These are phyloP conservation scores for Eucalyptus victrix DNA, from an alignment of 345 rosid species.

Conservation along the genomic window DNA sequence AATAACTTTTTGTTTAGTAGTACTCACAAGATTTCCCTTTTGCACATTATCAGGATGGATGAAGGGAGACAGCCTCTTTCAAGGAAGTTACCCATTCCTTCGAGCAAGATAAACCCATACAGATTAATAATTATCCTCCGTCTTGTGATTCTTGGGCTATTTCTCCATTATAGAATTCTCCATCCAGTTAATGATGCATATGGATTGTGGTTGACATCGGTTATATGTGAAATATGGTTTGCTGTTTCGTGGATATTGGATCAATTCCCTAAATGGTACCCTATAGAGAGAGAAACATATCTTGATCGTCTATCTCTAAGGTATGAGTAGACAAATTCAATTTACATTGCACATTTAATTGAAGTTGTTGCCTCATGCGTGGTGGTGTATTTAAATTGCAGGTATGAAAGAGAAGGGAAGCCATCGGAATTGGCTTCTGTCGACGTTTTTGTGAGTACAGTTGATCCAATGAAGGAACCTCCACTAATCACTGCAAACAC, in stretches of 20 bases:
- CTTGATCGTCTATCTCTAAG: conserved; percentile 90
- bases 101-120: conserved; percentile 97
- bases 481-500: conserved; percentile 98
- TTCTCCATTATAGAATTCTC: conserved; percentile 87
- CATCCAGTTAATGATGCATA: conserved; percentile 90
- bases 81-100: conserved; percentile 82
- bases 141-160: conserved; percentile 79
- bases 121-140: conserved; percentile 76
- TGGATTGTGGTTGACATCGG: conserved; percentile 93
- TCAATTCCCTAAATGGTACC: conserved; percentile 98
- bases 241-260: conserved; percentile 96
- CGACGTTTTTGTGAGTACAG: conserved; percentile 90
- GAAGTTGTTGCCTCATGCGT: not conserved
- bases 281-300: conserved; percentile 85
- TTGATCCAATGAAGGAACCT: conserved; percentile 97
- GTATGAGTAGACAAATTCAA: conserved; percentile 10
- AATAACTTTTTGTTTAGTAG: not conserved
- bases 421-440: conserved; percentile 73
- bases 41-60: conserved; percentile 70
- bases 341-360: not conserved
- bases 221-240: conserved; percentile 98
- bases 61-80: conserved; percentile 99
- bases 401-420: conserved; percentile 94
- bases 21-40: not conserved
- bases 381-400: conserved; percentile 2